Evolutionary conservation across 257 asterid genomes (phyloP).

Genomic region (Capsicum chinense): DNA sequence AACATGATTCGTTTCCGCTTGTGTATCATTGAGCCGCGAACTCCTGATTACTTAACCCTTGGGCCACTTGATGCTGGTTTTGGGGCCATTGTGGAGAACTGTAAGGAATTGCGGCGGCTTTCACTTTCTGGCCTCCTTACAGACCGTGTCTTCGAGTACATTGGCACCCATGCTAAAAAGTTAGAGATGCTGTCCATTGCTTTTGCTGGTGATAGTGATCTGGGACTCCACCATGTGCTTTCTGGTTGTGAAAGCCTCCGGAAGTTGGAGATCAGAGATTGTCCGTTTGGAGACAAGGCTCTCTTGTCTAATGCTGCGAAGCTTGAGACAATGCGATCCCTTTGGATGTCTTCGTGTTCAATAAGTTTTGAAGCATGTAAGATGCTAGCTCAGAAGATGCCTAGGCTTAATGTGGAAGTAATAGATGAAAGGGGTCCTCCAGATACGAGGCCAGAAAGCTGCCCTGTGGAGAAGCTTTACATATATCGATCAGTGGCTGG

Average conservation of each 20-base stretch:
- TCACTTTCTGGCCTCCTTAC: conserved; percentile 88
- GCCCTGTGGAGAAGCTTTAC: conserved; percentile 81
- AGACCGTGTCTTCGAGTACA: conserved; percentile 73
- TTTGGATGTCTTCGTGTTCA: conserved; percentile 99
- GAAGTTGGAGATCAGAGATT: conserved; percentile 92
- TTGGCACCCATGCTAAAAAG: conserved; percentile 85
- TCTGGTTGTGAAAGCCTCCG: conserved; percentile 91
- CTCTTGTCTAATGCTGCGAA: conserved; percentile 90
- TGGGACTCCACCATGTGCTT: conserved; percentile 82
- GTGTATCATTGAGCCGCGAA: conserved; percentile 79
- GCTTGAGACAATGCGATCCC: conserved; percentile 99
- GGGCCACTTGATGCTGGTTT: conserved; percentile 88
- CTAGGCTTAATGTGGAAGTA: conserved; percentile 85
- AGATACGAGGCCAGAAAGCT: conserved; percentile 66
- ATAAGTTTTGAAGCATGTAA: conserved; percentile 92
- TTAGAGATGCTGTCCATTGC: conserved; percentile 96
- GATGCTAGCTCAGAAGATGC: conserved; percentile 81
- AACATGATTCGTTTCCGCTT: conserved; percentile 76
- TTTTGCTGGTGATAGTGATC: conserved; percentile 93
- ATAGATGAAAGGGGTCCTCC: conserved; percentile 92
- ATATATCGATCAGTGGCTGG: conserved; percentile 84
- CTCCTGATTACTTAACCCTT: conserved; percentile 75
- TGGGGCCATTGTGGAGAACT: conserved; percentile 87
- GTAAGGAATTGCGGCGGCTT: conserved; percentile 82
- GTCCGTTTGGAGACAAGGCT: conserved; percentile 97